Percentiles rank a stretch among this genome's conserved stretches.
phyloP scores from a whole-genome alignment of 352 stramenopile species.

The Phytopythium helicoides region DNA sequence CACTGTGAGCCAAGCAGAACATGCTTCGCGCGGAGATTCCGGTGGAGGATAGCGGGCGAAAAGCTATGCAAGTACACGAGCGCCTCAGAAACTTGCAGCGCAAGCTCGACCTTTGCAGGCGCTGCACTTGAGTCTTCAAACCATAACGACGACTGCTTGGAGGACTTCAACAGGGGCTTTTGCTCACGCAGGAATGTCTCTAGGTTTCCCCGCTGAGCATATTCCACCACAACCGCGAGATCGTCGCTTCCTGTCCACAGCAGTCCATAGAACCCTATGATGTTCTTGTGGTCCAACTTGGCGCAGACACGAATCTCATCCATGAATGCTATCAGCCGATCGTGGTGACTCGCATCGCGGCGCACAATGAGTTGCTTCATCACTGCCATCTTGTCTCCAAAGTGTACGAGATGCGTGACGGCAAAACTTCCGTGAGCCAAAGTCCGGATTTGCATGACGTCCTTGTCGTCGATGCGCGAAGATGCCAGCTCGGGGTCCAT shows the following conservation, averaged over 20 bases:
- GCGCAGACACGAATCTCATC: constrained; percentile 66
- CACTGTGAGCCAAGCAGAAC: constrained; percentile 50
- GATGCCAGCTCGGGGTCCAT: constrained; percentile 26
- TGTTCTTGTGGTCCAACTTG: constrained; percentile 47
- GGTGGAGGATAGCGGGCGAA: constrained; percentile 54
- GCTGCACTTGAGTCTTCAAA: constrained; percentile 19
- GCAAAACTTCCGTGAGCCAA: constrained; percentile 32
- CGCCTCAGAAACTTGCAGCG: constrained; percentile 56
- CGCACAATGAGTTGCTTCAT: constrained; percentile 25
- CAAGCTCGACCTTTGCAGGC: constrained; percentile 43
- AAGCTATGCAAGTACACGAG: constrained; percentile 69
- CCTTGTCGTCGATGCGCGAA: constrained; percentile 29
- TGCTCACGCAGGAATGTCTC: constrained; percentile 28
- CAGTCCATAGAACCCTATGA: constrained; percentile 54
- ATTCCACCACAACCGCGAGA: constrained; percentile 61
- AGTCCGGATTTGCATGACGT: constrained; percentile 37
- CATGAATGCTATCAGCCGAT: constrained; percentile 48
- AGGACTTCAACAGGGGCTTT: constrained; percentile 31
- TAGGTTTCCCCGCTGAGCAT: constrained; percentile 36
- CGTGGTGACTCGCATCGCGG: constrained; percentile 17
- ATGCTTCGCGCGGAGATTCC: constrained; percentile 55
- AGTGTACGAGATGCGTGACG: constrained; percentile 30
- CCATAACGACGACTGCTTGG: constrained; percentile 26
- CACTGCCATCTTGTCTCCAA: constrained; percentile 34
- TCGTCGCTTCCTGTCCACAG: constrained; percentile 57